phyloP scores from a whole-genome alignment of 192 early-diverging fungal species.

The Entrophospora sp. region DNA sequence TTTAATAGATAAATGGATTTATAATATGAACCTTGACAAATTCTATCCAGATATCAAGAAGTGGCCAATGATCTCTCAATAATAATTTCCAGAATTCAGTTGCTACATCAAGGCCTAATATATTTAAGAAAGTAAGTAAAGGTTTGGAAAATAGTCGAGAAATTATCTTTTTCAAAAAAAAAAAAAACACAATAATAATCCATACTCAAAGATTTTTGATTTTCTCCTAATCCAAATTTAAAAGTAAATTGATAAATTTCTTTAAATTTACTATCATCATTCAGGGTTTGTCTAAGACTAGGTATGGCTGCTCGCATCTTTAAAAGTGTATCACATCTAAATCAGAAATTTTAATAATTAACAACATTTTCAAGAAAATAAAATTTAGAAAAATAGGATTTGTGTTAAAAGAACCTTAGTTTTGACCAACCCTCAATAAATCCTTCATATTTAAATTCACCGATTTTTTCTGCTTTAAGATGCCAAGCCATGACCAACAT shows the following conservation, averaged over 20 bases:
- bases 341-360: not conserved
- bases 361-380: too few species aligned
- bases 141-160: too few species aligned
- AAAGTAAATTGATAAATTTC: slow-evolving; percentile 73
- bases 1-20: too few species aligned
- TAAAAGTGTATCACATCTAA: slow-evolving; percentile 54
- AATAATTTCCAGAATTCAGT: slow-evolving; percentile 68
- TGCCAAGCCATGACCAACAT: slow-evolving; percentile 64
- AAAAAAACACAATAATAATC: not conserved
- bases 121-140: too few species aligned
- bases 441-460: slow-evolving; percentile 60
- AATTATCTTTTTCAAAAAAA: too few species aligned
- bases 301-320: slow-evolving; percentile 50
- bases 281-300: slow-evolving; percentile 40
- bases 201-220: slow-evolving; percentile 69
- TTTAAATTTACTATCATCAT: slow-evolving; percentile 49
- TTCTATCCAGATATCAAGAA: slow-evolving; percentile 60
- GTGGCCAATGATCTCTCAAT: slow-evolving; percentile 45
- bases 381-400: not conserved
- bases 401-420: slow-evolving; percentile 31
- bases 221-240: slow-evolving; percentile 55
- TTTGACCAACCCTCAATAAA: slow-evolving; percentile 68
- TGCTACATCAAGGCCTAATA: slow-evolving; percentile 61
- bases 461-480: slow-evolving; percentile 59
- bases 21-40: slow-evolving; percentile 61